These are phyloP conservation scores for Candida yuanshanica DNA, from an alignment of 805 yeast species.

Conservation along the genomic window DNA sequence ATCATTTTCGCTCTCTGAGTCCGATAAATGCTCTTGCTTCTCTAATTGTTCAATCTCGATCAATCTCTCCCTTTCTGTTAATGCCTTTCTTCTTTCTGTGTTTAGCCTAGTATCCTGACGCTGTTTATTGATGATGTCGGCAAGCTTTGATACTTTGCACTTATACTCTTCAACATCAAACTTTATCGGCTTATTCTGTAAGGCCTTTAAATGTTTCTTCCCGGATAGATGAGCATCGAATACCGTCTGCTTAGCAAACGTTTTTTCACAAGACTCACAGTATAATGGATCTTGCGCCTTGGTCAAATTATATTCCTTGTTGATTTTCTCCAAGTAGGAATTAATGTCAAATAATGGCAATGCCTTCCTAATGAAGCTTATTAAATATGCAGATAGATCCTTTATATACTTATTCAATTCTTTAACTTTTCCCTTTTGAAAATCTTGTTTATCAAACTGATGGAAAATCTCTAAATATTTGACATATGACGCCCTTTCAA, in stretches of 20 bases:
- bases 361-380: constrained; percentile 38
- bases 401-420: constrained; percentile 32
- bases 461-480: constrained; percentile 46
- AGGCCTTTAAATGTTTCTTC: constrained; percentile 63
- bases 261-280: constrained; percentile 61
- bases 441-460: constrained; percentile 28
- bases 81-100: constrained; percentile 56
- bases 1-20: constrained; percentile 24
- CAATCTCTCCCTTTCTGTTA: constrained; percentile 53
- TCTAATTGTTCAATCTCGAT: constrained; percentile 24
- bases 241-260: constrained; percentile 59
- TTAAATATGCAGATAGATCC: constrained; percentile 45
- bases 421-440: constrained; percentile 16
- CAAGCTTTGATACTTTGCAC: constrained; percentile 21
- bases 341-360: constrained; percentile 44
- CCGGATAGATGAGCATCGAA: constrained; percentile 67
- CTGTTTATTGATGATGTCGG: constrained; percentile 32
- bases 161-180: background rate
- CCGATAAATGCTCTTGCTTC: constrained; percentile 21
- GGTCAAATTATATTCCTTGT: constrained; percentile 11
- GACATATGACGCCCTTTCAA: constrained; percentile 36
- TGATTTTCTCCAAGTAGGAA: constrained; percentile 16
- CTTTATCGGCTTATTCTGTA: constrained; percentile 31
- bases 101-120: constrained; percentile 50
- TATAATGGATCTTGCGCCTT: constrained; percentile 29